phyloP scores from a whole-genome alignment of 805 yeast species.

The Candida silvatica region DNA sequence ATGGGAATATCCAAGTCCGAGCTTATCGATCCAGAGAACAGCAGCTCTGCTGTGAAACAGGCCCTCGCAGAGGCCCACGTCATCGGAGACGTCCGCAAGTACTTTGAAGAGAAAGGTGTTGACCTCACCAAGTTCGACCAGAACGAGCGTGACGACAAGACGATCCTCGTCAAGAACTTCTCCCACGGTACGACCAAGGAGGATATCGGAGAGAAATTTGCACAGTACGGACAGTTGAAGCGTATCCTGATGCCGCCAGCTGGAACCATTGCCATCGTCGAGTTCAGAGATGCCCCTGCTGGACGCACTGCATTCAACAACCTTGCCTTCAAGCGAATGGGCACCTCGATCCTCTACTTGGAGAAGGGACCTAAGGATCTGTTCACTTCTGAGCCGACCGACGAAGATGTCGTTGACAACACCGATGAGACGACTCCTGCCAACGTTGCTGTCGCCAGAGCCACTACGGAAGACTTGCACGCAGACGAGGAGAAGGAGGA shows the following conservation, averaged over 20 bases:
- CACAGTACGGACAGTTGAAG: conserved; percentile 70
- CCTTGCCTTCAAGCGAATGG: conserved; percentile 79
- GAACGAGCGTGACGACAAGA: conserved; percentile 67
- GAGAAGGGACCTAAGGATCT: conserved; percentile 91
- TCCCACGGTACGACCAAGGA: conserved; percentile 78
- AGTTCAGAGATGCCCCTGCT: conserved; percentile 70
- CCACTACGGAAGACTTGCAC: conserved; percentile 36
- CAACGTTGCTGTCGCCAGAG: conserved; percentile 32
- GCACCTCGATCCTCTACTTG: conserved; percentile 77
- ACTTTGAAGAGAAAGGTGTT: conserved; percentile 78
- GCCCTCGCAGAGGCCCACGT: conserved; percentile 97
- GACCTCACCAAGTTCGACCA: conserved; percentile 67
- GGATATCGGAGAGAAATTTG: conserved; percentile 76
- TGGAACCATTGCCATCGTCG: conserved; percentile 92
- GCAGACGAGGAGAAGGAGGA: conserved; percentile 18
- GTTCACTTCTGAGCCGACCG: conserved; percentile 51
- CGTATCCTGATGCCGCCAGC: conserved; percentile 91
- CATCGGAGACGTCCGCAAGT: conserved; percentile 81
- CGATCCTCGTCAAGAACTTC: conserved; percentile 81
- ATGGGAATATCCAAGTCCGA: conserved; percentile 79
- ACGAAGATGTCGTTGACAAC: conserved; percentile 19
- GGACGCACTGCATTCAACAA: conserved; percentile 89
- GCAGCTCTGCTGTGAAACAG: conserved; percentile 88
- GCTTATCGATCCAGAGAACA: conserved; percentile 77
- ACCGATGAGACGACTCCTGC: conserved; percentile 25